A percentile compares a stretch with the other conserved stretches of the same genome.
phyloP scores from a whole-genome alignment of 345 rosid species.

The Combretum micranthum region DNA sequence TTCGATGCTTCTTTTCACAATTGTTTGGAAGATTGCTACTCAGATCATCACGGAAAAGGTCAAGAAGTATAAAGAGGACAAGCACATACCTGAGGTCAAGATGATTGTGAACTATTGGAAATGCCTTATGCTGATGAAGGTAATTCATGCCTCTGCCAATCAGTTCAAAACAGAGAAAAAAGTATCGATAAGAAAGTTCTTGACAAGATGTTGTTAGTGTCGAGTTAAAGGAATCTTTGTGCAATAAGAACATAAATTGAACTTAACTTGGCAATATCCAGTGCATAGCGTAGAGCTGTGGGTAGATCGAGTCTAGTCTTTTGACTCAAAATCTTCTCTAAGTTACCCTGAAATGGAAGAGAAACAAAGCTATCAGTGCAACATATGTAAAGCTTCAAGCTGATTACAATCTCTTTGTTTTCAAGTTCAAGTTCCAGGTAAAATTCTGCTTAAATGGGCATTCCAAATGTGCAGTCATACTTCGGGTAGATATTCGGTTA shows the following conservation, averaged over 20 bases:
- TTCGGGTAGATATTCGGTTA: constrained; percentile 45
- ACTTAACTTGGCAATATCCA: constrained; percentile 46
- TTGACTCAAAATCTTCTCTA: constrained; percentile 23
- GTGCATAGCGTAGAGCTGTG: constrained; percentile 44
- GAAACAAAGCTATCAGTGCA: not conserved
- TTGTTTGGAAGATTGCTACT: no score
- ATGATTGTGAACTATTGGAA: constrained; percentile 53
- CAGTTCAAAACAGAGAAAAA: not conserved
- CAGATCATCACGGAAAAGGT: no score
- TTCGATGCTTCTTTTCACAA: no score
- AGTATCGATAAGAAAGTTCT: not conserved
- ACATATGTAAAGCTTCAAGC: not conserved
- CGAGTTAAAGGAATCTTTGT: not conserved
- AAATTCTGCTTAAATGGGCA: not conserved
- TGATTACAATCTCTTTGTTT: not conserved
- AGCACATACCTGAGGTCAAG: constrained; percentile 32
- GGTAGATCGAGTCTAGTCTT: constrained; percentile 35
- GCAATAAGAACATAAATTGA: not conserved
- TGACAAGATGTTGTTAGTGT: no score
- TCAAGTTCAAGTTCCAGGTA: not conserved
- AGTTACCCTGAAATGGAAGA: constrained; percentile 27
- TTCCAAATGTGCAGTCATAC: constrained; percentile 16
- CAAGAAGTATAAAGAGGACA: not conserved
- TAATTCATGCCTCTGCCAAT: constrained; percentile 56
- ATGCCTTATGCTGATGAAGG: constrained; percentile 55